Evolutionary conservation across 495 filamentous ascomycete species (phyloP).

Genomic region (Lasiosphaeris hirsuta): DNA sequence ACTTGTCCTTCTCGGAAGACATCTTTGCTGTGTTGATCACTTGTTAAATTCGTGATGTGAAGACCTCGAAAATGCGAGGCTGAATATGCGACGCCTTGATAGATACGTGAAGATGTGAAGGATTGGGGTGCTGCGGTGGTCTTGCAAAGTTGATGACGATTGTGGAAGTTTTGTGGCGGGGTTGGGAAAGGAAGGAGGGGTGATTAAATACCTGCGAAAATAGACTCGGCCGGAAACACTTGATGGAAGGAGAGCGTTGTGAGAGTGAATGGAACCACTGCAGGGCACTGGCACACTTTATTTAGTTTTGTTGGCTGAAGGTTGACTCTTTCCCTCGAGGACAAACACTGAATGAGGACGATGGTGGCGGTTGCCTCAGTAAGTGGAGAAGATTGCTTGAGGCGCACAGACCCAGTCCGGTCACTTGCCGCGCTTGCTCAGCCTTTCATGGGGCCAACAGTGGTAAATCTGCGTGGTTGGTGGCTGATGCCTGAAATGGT

Average conservation of each 20-base stretch:
- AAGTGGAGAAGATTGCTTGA: neutral
- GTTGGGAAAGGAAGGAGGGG: too few species aligned
- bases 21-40: constrained; percentile 13
- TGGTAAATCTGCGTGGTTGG: constrained; percentile 1
- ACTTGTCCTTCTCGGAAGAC: constrained; percentile 14
- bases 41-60: neutral
- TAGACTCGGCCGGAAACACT: too few species aligned
- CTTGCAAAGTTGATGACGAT: too few species aligned
- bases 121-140: too few species aligned
- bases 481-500: constrained; percentile 5
- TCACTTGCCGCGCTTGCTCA: neutral
- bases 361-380: neutral
- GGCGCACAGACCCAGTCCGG: neutral
- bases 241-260: too few species aligned
- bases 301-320: too few species aligned
- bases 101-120: too few species aligned
- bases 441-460: neutral
- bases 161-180: too few species aligned
- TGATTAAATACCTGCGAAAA: too few species aligned
- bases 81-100: neutral
- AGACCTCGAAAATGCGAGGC: neutral
- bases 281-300: too few species aligned
- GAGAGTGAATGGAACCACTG: too few species aligned
- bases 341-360: neutral
- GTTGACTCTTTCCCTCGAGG: too few species aligned